phyloP scores from a whole-genome alignment of 257 asterid species.

The Paulownia fortunei region DNA sequence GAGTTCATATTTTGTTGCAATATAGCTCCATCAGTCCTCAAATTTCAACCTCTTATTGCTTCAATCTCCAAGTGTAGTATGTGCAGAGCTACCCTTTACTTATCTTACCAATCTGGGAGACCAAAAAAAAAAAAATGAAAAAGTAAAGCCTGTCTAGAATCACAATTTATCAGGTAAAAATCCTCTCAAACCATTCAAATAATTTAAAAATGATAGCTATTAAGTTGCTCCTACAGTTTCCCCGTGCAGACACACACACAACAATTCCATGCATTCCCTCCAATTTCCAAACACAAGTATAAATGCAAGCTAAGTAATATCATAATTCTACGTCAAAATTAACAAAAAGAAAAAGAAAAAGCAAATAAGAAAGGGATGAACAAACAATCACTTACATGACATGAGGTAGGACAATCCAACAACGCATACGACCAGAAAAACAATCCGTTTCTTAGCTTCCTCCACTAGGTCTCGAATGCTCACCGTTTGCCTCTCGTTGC shows the following conservation, averaged over 20 bases:
- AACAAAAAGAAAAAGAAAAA: not conserved
- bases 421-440: conserved; percentile 47
- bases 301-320: conserved; percentile 9
- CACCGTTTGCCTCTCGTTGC: conserved; percentile 39
- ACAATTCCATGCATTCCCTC: conserved; percentile 13
- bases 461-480: conserved; percentile 53
- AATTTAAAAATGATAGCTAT: not conserved
- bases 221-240: conserved; percentile 13
- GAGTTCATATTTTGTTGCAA: not conserved
- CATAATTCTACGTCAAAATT: conserved; percentile 17
- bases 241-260: not conserved
- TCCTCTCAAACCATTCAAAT: not conserved
- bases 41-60: conserved; percentile 15
- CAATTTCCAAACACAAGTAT: conserved; percentile 9
- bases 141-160: not conserved
- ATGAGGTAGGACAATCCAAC: conserved; percentile 62
- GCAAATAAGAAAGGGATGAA: conserved; percentile 12
- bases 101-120: not conserved
- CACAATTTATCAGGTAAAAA: not conserved
- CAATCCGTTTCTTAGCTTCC: conserved; percentile 62
- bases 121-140: not conserved
- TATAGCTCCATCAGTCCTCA: conserved; percentile 25
- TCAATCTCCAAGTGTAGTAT: not conserved
- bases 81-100: not conserved
- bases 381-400: conserved; percentile 52